phyloP scores from a whole-genome alignment of 805 yeast species.

The Metschnikowia amazonensis region DNA sequence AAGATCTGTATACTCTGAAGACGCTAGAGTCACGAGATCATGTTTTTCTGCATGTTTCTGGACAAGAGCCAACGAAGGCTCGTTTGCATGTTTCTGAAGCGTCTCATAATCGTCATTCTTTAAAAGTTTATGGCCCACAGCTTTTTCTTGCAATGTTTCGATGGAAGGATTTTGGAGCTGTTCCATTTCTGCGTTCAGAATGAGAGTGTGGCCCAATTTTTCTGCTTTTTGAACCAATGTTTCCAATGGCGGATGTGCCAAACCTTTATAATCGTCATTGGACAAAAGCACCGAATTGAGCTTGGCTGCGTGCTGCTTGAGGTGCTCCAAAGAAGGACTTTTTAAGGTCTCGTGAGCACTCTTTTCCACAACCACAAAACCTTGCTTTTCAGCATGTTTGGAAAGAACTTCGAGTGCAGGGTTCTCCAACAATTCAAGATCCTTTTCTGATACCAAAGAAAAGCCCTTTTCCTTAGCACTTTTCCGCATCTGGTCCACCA shows the following conservation, averaged over 20 bases:
- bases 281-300: conserved; percentile 13
- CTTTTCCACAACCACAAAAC: conserved; percentile 12
- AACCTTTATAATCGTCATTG: conserved; percentile 9
- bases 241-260: conserved; percentile 10
- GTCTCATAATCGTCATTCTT: conserved; percentile 13
- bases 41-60: conserved; percentile 34
- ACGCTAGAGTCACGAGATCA: conserved; percentile 28
- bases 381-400: conserved; percentile 7
- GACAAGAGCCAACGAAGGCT: conserved; percentile 29
- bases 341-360: conserved; percentile 5
- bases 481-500: not conserved
- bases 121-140: conserved; percentile 19
- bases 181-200: conserved; percentile 5
- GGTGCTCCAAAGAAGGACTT: conserved; percentile 22
- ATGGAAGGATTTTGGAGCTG: conserved; percentile 15
- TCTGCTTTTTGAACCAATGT: conserved; percentile 4
- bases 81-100: conserved; percentile 15
- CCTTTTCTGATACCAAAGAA: conserved; percentile 8
- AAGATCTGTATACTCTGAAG: conserved; percentile 32
- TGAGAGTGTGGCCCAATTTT: conserved; percentile 2
- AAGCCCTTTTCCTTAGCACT: conserved; percentile 9
- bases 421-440: conserved; percentile 6
- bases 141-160: conserved; percentile 15
- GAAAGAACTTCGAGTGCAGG: conserved; percentile 14
- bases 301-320: conserved; percentile 13